phyloP scores from a whole-genome alignment of 2,329 filamentous ascomycete species.

The Xylariaceae sp. region DNA sequence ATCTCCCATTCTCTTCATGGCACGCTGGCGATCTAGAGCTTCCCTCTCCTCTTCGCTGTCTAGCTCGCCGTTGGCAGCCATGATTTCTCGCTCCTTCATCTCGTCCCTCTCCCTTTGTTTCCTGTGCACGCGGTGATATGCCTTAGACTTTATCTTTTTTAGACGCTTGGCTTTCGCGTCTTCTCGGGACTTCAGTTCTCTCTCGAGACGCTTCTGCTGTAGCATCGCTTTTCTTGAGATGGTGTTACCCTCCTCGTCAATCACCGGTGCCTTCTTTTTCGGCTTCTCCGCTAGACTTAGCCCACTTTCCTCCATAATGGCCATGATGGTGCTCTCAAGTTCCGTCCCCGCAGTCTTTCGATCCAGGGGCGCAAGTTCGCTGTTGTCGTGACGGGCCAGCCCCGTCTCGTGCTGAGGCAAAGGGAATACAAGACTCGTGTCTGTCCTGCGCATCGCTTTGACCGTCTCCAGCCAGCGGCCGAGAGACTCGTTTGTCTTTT shows the following conservation, averaged over 20 bases:
- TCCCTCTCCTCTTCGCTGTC: constrained; percentile 63
- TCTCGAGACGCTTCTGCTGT: constrained; percentile 68
- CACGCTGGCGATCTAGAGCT: constrained; percentile 65
- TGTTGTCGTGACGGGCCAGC: constrained; percentile 52
- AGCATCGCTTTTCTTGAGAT: constrained; percentile 65
- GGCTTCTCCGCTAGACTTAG: constrained; percentile 52
- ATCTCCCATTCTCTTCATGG: constrained; percentile 78
- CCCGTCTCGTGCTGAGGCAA: constrained; percentile 65
- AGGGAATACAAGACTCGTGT: constrained; percentile 77
- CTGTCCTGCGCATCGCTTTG: constrained; percentile 85
- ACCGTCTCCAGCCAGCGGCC: constrained; percentile 92
- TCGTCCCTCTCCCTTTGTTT: constrained; percentile 59
- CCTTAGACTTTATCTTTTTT: constrained; percentile 98
- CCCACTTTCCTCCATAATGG: constrained; percentile 85
- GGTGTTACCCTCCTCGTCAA: constrained; percentile 66
- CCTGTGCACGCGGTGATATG: constrained; percentile 86
- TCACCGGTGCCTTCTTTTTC: constrained; percentile 56
- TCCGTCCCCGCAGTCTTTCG: constrained; percentile 66
- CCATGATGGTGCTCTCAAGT: constrained; percentile 78
- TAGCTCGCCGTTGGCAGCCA: constrained; percentile 52
- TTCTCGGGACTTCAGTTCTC: constrained; percentile 84
- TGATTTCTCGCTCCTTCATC: constrained; percentile 45
- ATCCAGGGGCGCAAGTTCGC: constrained; percentile 60
- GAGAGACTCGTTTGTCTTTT: constrained; percentile 86
- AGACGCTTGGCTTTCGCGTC: constrained; percentile 84